phyloP scores from a whole-genome alignment of 345 rosid species.

The Clausena lansium region DNA sequence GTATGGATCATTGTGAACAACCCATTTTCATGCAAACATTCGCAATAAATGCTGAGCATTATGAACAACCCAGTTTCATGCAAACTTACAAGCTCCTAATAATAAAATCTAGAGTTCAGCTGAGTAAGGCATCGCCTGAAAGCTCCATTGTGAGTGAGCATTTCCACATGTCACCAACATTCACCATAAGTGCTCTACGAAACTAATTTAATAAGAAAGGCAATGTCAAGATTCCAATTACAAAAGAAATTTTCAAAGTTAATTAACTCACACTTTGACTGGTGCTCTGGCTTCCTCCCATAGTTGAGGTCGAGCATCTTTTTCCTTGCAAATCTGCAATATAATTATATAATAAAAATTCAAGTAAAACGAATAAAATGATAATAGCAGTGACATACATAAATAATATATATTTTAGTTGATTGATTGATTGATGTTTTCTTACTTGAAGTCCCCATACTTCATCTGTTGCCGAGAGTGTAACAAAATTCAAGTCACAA shows the following conservation, averaged over 20 bases:
- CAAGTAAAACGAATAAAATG: background rate
- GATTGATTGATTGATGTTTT: background rate
- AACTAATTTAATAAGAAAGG: background rate
- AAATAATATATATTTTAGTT: background rate
- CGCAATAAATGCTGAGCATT: too few species aligned
- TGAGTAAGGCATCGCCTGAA: conserved; percentile 52
- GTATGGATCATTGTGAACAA: too few species aligned
- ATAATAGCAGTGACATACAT: background rate
- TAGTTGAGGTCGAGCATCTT: background rate
- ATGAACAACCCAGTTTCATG: too few species aligned
- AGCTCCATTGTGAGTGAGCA: conserved; percentile 82
- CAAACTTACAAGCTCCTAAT: too few species aligned
- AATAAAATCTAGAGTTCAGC: too few species aligned
- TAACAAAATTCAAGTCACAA: background rate
- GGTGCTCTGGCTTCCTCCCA: background rate
- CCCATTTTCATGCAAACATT: too few species aligned
- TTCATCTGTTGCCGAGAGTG: background rate
- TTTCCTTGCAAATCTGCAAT: background rate
- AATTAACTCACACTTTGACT: background rate
- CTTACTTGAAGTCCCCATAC: background rate
- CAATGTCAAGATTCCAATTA: background rate
- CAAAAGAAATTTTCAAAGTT: background rate
- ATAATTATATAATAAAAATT: background rate
- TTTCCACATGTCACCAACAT: conserved; percentile 88
- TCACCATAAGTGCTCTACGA: conserved; percentile 73